Evolutionary conservation across 1,139 yeast species (phyloP), one percentile per base, ranked within the genome.

Genomic region (Wickerhamomyces sp.): DNA sequence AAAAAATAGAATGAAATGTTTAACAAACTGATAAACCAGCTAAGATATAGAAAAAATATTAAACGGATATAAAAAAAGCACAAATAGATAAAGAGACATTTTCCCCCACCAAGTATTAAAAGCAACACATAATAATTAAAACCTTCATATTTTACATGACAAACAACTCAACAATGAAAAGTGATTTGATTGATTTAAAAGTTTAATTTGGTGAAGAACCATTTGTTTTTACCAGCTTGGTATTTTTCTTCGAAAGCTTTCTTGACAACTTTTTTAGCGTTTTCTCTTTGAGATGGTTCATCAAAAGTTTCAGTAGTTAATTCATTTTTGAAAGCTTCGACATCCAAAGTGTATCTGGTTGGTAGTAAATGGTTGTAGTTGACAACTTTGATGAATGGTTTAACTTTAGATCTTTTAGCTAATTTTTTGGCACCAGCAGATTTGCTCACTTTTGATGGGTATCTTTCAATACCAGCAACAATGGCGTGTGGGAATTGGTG

Each of bases 341-440:
- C 94, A 70, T 92, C 97, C 66, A 94, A 82, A 50, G 96, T 81
- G 87, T 94, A 94, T 82, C 99, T 92, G 67, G 99, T 94, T 78
- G 98, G 98, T 95, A 94, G 84, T 73, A 94, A 80, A 76, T 94
- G 99, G 92, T 89, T 90, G 96, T 90, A 94, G 97, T 94, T 94
- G 71, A 94, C 81, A 68, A 87, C 90, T 82, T 92, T 94, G 78
- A 94, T 89, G 74, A 94, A 94, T 65, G 99, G 97, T 92, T 94
- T 94, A 68, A 94, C 90, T 80, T 84, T 87, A 65, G 96, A 87
- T 80, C 95, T 87, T 85, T 88, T 88, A 63, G 96, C 95, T 63
- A 84, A 78, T 80, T 88, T 88, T 89, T 92, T 92, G 62, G 90
- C 89, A 69, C 92, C 92, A 81, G 86, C 85, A 72, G 81, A 78